Evolutionary conservation across 1,284 basidiomycete species (phyloP), one percentile per base, ranked within the genome.

Genomic region (Apiotrichum sp.): DNA sequence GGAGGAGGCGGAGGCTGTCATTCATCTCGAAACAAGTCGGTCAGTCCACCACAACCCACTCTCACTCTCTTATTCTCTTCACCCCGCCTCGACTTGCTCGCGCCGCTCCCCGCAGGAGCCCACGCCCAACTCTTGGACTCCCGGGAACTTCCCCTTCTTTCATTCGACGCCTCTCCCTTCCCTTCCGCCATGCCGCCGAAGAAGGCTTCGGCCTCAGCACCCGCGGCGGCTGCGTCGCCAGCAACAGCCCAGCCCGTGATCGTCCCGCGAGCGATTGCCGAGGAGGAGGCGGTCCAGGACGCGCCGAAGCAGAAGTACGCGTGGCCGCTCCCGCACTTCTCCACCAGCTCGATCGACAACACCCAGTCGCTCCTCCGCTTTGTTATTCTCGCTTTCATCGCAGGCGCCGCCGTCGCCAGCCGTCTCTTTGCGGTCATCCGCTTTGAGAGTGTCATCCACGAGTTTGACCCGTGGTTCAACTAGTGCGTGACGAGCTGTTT

Each of bases 381-480:
- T 62, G 81, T 93, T 63, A 87, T 92, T 33, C 84, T 97, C 55
- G 82, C 83, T 14, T 81, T 93, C 69, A 93, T 96, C 68, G 91
- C 89, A 57, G 89, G 84, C 56, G 93, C 95, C 60, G 96, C 96
- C 41, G 88, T 98, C 69, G 87, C 93, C 39, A 95, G 92, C 57
- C 86, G 96, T 72, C 81, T 98, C 67, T 99, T 99, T 74, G 93
- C 95, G 61, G 96, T 99, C 66, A 81, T 98, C 63, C 91, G 98
- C 65, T 96, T 97, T 74, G 96, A 99, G 80, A 93, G 89, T 82
- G 93, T 98, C 70, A 98, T 98, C 68, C 95, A 98, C 78, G 95
- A 98, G 81, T 97, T 97, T 43, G 57, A 73, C 54, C 55, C 58
- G n/a, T 50, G 53, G 55, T 53, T 49, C 56, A 61, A 61, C 54